Conservation (phyloP, 2,329 filamentous ascomycete species). For the Rosellinia necatrix region DNA sequence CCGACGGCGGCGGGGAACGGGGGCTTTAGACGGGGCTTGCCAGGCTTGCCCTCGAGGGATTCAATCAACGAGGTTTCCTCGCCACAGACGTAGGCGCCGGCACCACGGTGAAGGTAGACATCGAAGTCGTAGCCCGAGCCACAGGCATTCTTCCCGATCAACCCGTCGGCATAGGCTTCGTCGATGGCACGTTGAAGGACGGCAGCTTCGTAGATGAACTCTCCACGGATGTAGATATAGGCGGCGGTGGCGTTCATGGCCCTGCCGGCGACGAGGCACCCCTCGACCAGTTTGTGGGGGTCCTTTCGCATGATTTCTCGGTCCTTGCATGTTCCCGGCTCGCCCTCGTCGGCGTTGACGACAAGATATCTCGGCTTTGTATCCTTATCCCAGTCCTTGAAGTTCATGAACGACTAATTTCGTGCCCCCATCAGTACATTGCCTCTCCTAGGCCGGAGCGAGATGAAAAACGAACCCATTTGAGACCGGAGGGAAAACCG, state of each 20-base stretch:
- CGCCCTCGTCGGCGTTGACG: constrained; percentile 97
- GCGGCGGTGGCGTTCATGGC: constrained; percentile 99
- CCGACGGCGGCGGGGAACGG: constrained; percentile 97
- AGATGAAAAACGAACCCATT: constrained; percentile 74
- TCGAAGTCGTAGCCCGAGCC: constrained; percentile 97
- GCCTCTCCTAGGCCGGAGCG: background rate
- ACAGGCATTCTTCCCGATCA: constrained; percentile 98
- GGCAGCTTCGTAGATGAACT: constrained; percentile 95
- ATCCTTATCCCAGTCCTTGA: constrained; percentile 99
- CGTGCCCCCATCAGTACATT: background rate
- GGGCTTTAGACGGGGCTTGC: constrained; percentile 97
- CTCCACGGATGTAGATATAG: constrained; percentile 99
- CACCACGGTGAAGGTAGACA: constrained; percentile 93
- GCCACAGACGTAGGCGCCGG: constrained; percentile 96
- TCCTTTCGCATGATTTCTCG: constrained; percentile 99
- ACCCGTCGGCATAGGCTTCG: constrained; percentile 91
- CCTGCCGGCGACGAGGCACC: constrained; percentile 91
- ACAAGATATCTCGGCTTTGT: constrained; percentile 94
- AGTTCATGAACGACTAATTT: constrained; percentile 96
- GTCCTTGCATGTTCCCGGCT: constrained; percentile 99
- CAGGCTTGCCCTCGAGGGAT: constrained; percentile 96
- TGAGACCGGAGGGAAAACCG: constrained; percentile 96
- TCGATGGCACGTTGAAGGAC: constrained; percentile 95
- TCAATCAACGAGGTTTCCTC: constrained; percentile 99
- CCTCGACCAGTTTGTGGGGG: constrained; percentile 97